Conservation (phyloP, 345 rosid genomes). For the Eucalyptus marginata region DNA sequence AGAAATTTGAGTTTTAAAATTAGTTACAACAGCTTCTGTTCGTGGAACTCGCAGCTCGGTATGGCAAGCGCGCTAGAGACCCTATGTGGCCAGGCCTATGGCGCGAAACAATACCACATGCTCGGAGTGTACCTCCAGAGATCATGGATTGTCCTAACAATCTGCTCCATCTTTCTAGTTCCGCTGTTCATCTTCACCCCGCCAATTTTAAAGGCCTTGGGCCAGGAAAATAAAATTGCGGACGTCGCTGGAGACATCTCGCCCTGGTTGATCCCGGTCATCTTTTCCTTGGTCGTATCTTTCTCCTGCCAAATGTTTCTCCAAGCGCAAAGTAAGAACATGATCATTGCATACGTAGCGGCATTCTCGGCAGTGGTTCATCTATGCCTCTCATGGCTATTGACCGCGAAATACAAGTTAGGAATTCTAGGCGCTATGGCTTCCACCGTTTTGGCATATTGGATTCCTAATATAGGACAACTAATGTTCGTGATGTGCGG, state of each 20-base stretch:
- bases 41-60: conserved; percentile 37
- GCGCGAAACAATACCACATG: conserved; percentile 81
- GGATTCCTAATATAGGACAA: conserved; percentile 77
- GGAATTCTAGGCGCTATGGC: conserved; percentile 62
- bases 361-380: conserved; percentile 34
- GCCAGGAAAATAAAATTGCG: conserved; percentile 46
- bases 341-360: conserved; percentile 52
- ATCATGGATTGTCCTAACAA: conserved; percentile 55
- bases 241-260: conserved; percentile 31
- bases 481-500: conserved; percentile 47
- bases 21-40: background rate
- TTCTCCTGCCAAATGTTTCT: conserved; percentile 77
- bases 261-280: conserved; percentile 43
- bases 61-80: conserved; percentile 87
- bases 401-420: conserved; percentile 28
- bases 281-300: conserved; percentile 28
- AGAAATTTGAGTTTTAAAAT: background rate
- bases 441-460: conserved; percentile 54
- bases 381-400: conserved; percentile 55
- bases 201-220: conserved; percentile 37
- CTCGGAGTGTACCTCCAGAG: conserved; percentile 73
- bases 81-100: conserved; percentile 75
- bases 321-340: conserved; percentile 80
- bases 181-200: conserved; percentile 46
- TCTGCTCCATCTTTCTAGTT: conserved; percentile 20